Evolutionary conservation across 495 filamentous ascomycete species (phyloP), one percentile per base, ranked within the genome.

Genomic region (Evansstolkia leycettana): DNA sequence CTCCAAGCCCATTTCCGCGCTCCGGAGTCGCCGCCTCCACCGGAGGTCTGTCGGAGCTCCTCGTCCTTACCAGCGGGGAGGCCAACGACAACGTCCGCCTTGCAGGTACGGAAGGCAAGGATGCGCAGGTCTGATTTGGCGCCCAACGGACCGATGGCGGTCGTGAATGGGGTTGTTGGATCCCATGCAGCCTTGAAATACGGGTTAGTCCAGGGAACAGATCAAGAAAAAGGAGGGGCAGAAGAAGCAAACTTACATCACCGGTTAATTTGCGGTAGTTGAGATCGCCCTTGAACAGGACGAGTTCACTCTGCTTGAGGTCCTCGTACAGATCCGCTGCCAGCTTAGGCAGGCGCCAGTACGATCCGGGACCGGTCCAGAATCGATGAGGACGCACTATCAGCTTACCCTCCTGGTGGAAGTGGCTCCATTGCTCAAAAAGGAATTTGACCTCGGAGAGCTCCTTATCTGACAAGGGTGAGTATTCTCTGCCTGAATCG

Each of bases 211-310:
- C 17, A 31, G 19, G 11, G 12, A 13, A 31, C 13, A 20, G 12
- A 33, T 17, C 2, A 12, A 24, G 23, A n/a, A n/a, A n/a, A n/a
- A n/a, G n/a, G n/a, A n/a, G n/a, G n/a, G n/a, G n/a, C n/a, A 16
- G 27, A n/a, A 33, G 35, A 25, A 17, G 29, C 11, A 15, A 33
- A 62, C 78, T 70, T 62, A 87, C 86, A 60, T 98, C 92, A 17
- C 71, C 84, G 16, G 78, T 82, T 37, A 98, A 51, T 51, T 98
- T 98, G 23, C 90, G 65, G 48, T 96, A 96, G 49, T 98, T 96
- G 45, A 96, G 51, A 60, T 98, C 90, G 6, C 90, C 90, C 64
- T 98, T 98, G 65, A 94, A 94, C 15, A 96, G 72, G 1, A 94
- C 84, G n/a, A 96, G 64, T 53, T 94, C 86, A 40, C 77, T 80